phyloP scores from a whole-genome alignment of 352 stramenopile species.

The Pythium periplocum region DNA sequence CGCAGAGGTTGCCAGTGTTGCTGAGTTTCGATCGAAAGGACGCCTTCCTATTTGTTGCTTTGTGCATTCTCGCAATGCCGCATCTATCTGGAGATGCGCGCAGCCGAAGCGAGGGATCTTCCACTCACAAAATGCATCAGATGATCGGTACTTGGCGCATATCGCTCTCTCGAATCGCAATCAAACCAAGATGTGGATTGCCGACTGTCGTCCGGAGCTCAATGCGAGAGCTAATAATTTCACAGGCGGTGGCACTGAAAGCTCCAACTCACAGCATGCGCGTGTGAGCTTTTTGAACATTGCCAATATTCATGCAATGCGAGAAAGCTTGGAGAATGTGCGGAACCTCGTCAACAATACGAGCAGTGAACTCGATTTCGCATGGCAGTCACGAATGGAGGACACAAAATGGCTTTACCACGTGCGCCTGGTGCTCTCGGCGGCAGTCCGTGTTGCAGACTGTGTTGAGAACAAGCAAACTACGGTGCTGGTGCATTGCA shows the following conservation, averaged over 20 bases:
- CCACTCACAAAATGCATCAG: constrained; percentile 57
- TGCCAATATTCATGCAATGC: constrained; percentile 92
- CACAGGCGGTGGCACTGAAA: constrained; percentile 88
- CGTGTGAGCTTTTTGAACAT: constrained; percentile 87
- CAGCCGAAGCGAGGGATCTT: constrained; percentile 85
- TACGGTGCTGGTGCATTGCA: constrained; percentile 88
- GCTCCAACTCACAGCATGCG: constrained; percentile 63
- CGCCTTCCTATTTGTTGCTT: constrained; percentile 82
- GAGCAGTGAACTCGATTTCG: constrained; percentile 54
- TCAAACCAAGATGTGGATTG: constrained; percentile 73
- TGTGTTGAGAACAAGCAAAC: constrained; percentile 60
- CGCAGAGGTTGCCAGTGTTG: constrained; percentile 52
- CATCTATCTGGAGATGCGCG: constrained; percentile 78
- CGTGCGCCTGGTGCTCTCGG: constrained; percentile 64
- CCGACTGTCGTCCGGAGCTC: constrained; percentile 86
- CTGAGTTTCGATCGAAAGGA: constrained; percentile 77
- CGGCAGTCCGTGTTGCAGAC: constrained; percentile 56
- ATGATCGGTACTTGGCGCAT: constrained; percentile 71
- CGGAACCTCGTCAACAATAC: constrained; percentile 31
- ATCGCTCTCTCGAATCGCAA: constrained; percentile 43
- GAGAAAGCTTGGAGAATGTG: constrained; percentile 77
- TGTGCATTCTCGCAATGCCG: constrained; percentile 57
- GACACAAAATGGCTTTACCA: constrained; percentile 81
- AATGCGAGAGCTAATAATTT: constrained; percentile 89
- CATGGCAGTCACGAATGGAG: constrained; percentile 60